A percentile compares a stretch with the other conserved stretches of the same genome.
phyloP scores from a whole-genome alignment of 2,329 filamentous ascomycete genomes.

The Alternaria angustiovoidea region DNA sequence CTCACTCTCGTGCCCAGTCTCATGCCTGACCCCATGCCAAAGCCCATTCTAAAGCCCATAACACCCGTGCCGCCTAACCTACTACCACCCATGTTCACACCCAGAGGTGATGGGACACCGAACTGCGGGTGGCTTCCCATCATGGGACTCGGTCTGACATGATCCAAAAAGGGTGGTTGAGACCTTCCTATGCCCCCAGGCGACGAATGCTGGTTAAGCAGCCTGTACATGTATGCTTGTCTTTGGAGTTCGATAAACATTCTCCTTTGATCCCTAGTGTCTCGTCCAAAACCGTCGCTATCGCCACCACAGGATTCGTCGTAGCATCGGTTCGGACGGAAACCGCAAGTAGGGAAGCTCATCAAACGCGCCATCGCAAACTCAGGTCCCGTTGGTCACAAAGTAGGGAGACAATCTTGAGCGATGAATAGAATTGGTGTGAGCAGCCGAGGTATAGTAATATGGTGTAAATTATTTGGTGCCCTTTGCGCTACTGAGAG shows the following conservation, averaged over 20 bases:
- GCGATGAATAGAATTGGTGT: background rate
- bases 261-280: background rate
- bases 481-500: background rate
- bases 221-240: background rate
- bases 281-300: background rate
- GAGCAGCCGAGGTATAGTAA: background rate
- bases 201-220: background rate
- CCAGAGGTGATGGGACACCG: background rate
- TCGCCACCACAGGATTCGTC: background rate
- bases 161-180: background rate
- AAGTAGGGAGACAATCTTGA: background rate
- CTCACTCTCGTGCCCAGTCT: background rate
- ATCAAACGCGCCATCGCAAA: background rate
- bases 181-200: conserved; percentile 2
- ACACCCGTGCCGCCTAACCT: conserved; percentile 9
- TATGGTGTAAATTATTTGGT: background rate
- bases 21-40: background rate
- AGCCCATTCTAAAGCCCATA: conserved; percentile 6
- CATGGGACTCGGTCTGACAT: background rate
- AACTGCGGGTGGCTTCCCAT: conserved; percentile 8
- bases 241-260: conserved; percentile 6
- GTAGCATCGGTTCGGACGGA: background rate
- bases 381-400: background rate
- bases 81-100: conserved; percentile 1
- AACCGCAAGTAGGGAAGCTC: conserved; percentile 3